Conservation (phyloP, 352 stramenopile genomes). For the Halophytophthora batemanensis region DNA sequence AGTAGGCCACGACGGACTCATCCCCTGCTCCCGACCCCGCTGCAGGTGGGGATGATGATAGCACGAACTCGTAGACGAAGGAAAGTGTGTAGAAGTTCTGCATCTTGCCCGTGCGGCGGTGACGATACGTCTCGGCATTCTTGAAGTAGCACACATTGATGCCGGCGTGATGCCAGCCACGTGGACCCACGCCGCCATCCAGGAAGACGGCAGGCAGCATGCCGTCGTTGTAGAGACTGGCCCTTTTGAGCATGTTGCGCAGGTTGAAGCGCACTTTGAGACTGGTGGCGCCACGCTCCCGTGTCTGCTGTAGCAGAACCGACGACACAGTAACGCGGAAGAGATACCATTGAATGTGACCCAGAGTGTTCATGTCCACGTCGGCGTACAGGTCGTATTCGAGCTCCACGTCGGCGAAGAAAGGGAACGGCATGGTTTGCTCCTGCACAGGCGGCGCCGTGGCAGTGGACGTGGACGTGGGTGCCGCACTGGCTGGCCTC, state of each 20-base stretch:
- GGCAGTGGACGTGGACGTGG: neutral
- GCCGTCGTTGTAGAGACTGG: conserved; percentile 85
- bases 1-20: conserved; percentile 33
- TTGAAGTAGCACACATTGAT: conserved; percentile 84
- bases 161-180: conserved; percentile 71
- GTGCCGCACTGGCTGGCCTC: conserved; percentile 1
- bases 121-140: conserved; percentile 66
- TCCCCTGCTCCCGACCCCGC: neutral
- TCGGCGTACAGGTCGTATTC: conserved; percentile 81
- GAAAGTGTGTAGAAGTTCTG: conserved; percentile 71
- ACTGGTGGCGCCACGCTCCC: conserved; percentile 11
- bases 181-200: conserved; percentile 15
- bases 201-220: conserved; percentile 83
- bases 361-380: conserved; percentile 63
- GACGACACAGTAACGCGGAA: conserved; percentile 49
- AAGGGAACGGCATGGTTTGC: conserved; percentile 33
- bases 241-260: conserved; percentile 83
- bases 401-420: conserved; percentile 52
- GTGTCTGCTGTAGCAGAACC: conserved; percentile 10
- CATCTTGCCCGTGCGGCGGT: conserved; percentile 42
- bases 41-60: neutral
- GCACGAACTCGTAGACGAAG: conserved; percentile 68
- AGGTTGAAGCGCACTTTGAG: conserved; percentile 82
- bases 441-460: conserved; percentile 10
- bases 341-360: conserved; percentile 90